These are phyloP conservation scores for Rhynchosporium agropyri DNA, from an alignment of 2,329 filamentous ascomycete species.

Conservation along the genomic window DNA sequence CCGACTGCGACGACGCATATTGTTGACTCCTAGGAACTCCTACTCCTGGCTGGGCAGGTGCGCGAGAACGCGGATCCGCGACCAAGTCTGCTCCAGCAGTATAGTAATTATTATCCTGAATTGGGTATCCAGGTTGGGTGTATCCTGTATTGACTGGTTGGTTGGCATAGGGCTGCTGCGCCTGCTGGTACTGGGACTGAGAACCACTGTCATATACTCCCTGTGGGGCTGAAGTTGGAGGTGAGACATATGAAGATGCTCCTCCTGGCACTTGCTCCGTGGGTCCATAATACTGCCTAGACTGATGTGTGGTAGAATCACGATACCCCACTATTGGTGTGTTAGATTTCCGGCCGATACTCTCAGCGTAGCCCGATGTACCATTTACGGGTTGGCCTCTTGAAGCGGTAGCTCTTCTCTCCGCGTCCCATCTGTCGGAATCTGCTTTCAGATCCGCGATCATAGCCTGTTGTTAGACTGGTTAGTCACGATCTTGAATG, in stretches of 20 bases:
- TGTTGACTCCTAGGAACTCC: constrained; percentile 31
- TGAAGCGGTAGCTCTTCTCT: constrained; percentile 38
- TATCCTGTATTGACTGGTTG: constrained; percentile 34
- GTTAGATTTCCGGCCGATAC: constrained; percentile 43
- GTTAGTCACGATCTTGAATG: constrained; percentile 29
- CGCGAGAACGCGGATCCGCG: constrained; percentile 28
- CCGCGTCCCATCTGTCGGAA: constrained; percentile 52
- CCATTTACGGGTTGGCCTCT: constrained; percentile 42
- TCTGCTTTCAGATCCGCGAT: constrained; percentile 57
- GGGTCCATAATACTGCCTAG: constrained; percentile 43
- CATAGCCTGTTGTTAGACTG: constrained; percentile 49
- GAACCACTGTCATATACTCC: constrained; percentile 36
- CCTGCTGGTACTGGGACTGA: constrained; percentile 24
- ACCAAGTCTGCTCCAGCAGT: constrained; percentile 37
- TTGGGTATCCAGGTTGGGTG: constrained; percentile 34
- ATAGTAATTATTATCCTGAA: constrained; percentile 37
- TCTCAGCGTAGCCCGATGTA: constrained; percentile 42
- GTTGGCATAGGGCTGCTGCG: constrained; percentile 27
- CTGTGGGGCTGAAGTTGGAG: constrained; percentile 30
- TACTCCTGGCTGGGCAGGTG: constrained; percentile 26
- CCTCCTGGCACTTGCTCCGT: constrained; percentile 32
- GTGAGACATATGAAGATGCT: constrained; percentile 32
- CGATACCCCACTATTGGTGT: constrained; percentile 43
- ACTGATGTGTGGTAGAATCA: constrained; percentile 42
- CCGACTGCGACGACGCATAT: constrained; percentile 26